These are phyloP conservation scores for Rhodotorula toruloides DNA, from an alignment of 768 basidiomycete species.

Conservation along the genomic window DNA sequence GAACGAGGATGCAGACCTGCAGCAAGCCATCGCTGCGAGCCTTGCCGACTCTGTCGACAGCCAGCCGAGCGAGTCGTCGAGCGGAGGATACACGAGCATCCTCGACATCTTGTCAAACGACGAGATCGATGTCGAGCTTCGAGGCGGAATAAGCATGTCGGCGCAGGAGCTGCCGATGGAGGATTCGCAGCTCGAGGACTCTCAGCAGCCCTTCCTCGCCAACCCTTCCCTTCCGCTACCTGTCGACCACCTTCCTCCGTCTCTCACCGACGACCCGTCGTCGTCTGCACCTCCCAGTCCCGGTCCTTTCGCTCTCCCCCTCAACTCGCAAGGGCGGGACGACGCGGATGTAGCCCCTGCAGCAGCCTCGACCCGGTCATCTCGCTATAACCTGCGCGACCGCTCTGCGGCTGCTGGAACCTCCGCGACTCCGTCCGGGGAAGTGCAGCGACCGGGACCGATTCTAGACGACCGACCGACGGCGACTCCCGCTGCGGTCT, in stretches of 20 bases:
- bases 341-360: no score
- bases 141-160: no score
- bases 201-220: slow-evolving; percentile 20
- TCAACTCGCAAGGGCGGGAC: slow-evolving; percentile 14
- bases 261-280: background rate
- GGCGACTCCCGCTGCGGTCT: background rate
- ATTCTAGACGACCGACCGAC: background rate
- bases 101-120: rapidly evolving
- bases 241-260: background rate
- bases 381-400: slow-evolving; percentile 5
- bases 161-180: no score
- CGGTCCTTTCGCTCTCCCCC: slow-evolving; percentile 2
- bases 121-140: background rate
- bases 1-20: slow-evolving; percentile 16
- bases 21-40: slow-evolving; percentile 18
- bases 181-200: slow-evolving; percentile 7
- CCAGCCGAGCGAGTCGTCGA: no score
- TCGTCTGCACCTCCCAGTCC: background rate
- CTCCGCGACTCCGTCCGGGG: slow-evolving; percentile 36
- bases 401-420: background rate
- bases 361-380: no score
- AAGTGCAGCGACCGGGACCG: background rate
- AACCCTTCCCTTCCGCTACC: slow-evolving; percentile 14
- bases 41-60: background rate
- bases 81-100: no score